Evolutionary conservation across 2,329 filamentous ascomycete species (phyloP), one percentile per base, ranked within the genome.

Genomic region (Helminthosporium solani): DNA sequence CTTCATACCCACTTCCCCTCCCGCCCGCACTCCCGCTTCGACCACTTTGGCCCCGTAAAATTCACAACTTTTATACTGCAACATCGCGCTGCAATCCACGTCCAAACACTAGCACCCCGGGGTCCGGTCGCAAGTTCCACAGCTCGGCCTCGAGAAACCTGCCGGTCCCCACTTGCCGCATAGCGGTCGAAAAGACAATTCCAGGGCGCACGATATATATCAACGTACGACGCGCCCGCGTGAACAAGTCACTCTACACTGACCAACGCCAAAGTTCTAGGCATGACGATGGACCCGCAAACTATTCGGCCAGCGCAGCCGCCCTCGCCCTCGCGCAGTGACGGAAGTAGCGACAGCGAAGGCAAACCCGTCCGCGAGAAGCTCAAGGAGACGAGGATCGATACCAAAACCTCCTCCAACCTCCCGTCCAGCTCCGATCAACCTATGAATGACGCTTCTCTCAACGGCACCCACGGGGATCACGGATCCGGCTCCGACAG

Each of bases 331-430:
- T 56, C 65, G 30, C 63, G 56, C 30, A 71, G 67, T 47, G 75
- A 77, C 51, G 70, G 56, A 48, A 68, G 66, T 53, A 66, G 66
- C 46, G 74, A 76, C 33, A 70, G 69, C 47, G 75, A 77, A 49
- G 81, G 84, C 63, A 77, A 75, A 49, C 80, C 80, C 7, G 78
- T 83, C 30, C 73, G 82, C 47, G 78, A 84, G 62, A 80, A 83
- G 66, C 70, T 85, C 43, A 78, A 82, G 65, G 78, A 84, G 57
- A 82, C 82, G 3, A 75, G 78, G n/a, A 82, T 85, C 45, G 77
- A 76, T 31, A 69, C 73, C 42, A 57, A 61, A 35, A 35, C 55
- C 35, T 50, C 52, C 15, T 54, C 57, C 14, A 55, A 64, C 28
- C 44, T 54, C 42, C 42, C 42, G 15, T 44, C 52, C 31, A 40